Conservation (phyloP, 495 filamentous ascomycete species). For the Trichoderma erinaceum region DNA sequence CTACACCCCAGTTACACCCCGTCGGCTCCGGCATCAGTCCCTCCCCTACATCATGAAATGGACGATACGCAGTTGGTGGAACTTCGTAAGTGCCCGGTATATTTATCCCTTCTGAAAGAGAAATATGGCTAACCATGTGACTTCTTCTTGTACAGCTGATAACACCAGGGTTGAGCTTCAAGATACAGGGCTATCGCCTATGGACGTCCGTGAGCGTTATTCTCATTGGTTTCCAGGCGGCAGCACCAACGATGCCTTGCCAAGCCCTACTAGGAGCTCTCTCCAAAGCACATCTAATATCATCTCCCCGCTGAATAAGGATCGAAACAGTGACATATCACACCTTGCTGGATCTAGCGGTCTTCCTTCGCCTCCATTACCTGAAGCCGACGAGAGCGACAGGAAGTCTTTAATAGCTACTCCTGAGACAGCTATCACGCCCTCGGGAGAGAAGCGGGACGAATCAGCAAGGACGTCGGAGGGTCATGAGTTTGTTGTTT, state of each 20-base stretch:
- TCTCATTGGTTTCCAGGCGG: slow-evolving; percentile 23
- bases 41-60: slow-evolving; percentile 31
- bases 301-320: slow-evolving; percentile 27
- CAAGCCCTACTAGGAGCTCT: slow-evolving; percentile 21
- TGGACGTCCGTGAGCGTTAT: slow-evolving; percentile 25
- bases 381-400: neutral
- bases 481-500: slow-evolving; percentile 19
- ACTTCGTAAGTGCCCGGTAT: slow-evolving; percentile 34
- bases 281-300: slow-evolving; percentile 16
- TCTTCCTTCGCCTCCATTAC: slow-evolving; percentile 24
- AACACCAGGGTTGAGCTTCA: slow-evolving; percentile 32
- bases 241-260: neutral
- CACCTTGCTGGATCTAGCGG: slow-evolving; percentile 11
- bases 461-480: neutral
- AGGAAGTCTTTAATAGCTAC: slow-evolving; percentile 18
- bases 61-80: slow-evolving; percentile 37
- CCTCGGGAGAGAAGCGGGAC: neutral
- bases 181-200: slow-evolving; percentile 24
- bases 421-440: neutral
- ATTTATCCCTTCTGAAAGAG: neutral
- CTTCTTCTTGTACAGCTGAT: slow-evolving; percentile 26
- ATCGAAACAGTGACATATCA: slow-evolving; percentile 18
- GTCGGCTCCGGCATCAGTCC: slow-evolving; percentile 5
- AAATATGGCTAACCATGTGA: neutral
- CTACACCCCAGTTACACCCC: slow-evolving; percentile 5